Percentiles rank a stretch among this genome's conserved stretches.
phyloP scores from a whole-genome alignment of 2,329 filamentous ascomycete species.

The Parastagonospora nodorum region DNA sequence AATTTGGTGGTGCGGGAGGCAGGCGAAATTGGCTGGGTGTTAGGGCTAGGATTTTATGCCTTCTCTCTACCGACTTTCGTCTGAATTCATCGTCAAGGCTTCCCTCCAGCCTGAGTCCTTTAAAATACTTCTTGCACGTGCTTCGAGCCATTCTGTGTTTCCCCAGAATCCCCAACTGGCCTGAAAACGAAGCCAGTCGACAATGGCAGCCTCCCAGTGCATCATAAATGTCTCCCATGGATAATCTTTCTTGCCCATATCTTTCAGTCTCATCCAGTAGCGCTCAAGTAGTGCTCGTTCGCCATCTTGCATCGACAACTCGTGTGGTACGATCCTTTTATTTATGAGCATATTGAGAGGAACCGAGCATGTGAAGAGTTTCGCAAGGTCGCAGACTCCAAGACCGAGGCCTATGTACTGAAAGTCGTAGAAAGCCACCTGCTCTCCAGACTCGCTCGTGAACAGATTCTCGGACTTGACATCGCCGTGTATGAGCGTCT shows the following conservation, averaged over 20 bases:
- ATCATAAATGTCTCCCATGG: constrained; percentile 59
- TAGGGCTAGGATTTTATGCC: too few species aligned
- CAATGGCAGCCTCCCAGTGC: constrained; percentile 70
- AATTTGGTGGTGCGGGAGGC: too few species aligned
- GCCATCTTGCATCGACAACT: constrained; percentile 56
- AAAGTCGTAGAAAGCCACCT: constrained; percentile 70
- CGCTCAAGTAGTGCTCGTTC: constrained; percentile 58
- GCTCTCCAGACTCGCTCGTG: constrained; percentile 54
- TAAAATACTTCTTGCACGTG: constrained; percentile 35
- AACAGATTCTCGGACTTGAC: constrained; percentile 74
- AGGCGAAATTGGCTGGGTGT: too few species aligned
- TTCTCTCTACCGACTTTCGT: too few species aligned
- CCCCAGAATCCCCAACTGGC: constrained; percentile 48
- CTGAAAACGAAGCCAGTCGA: constrained; percentile 65
- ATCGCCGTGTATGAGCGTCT: constrained; percentile 70
- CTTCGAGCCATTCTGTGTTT: constrained; percentile 43
- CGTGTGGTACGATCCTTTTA: constrained; percentile 37
- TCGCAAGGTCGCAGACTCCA: constrained; percentile 69
- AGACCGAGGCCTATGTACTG: constrained; percentile 70
- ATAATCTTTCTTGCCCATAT: constrained; percentile 50
- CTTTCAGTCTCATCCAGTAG: constrained; percentile 54
- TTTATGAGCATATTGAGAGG: constrained; percentile 58
- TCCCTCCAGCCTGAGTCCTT: constrained; percentile 28
- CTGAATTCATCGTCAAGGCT: neutral
- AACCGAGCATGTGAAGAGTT: constrained; percentile 70